Conservation (phyloP, 2,329 filamentous ascomycete genomes). For the Pestalotiopsis sp. region DNA sequence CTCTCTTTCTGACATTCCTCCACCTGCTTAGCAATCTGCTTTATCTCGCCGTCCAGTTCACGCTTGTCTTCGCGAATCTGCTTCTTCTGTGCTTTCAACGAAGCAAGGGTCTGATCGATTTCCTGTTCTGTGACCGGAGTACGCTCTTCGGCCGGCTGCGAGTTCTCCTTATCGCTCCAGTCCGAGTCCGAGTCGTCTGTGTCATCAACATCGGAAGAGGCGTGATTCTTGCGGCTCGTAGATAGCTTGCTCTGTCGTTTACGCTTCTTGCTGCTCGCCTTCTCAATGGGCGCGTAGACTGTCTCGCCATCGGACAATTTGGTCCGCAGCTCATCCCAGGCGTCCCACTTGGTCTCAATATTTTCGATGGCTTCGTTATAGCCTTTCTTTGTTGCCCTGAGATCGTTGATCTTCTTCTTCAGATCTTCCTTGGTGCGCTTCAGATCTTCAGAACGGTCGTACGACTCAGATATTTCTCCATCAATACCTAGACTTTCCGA, state of each 20-base stretch:
- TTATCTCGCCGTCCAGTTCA: background rate
- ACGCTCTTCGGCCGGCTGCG: background rate
- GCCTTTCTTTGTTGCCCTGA: background rate
- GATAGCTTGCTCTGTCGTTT: background rate
- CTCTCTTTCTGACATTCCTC: background rate
- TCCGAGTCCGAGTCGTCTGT: background rate
- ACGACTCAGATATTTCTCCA: conserved; percentile 25
- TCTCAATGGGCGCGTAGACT: background rate
- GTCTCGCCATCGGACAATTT: background rate
- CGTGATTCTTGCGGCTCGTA: background rate
- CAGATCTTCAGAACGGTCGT: background rate
- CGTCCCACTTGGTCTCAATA: background rate
- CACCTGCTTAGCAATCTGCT: background rate
- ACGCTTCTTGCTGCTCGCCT: background rate
- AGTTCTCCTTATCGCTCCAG: conserved; percentile 3
- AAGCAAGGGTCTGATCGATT: background rate
- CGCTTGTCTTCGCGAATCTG: background rate
- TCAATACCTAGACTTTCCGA: conserved; percentile 39
- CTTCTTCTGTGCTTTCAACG: background rate
- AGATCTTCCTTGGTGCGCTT: background rate
- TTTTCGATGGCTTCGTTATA: background rate
- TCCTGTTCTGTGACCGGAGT: background rate
- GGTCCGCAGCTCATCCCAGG: background rate
- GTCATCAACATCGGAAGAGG: background rate
- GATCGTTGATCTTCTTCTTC: background rate